Base-by-base conservation (phyloP, 2,329 filamentous ascomycete genomes). In the Parastagonospora avenae region DNA sequence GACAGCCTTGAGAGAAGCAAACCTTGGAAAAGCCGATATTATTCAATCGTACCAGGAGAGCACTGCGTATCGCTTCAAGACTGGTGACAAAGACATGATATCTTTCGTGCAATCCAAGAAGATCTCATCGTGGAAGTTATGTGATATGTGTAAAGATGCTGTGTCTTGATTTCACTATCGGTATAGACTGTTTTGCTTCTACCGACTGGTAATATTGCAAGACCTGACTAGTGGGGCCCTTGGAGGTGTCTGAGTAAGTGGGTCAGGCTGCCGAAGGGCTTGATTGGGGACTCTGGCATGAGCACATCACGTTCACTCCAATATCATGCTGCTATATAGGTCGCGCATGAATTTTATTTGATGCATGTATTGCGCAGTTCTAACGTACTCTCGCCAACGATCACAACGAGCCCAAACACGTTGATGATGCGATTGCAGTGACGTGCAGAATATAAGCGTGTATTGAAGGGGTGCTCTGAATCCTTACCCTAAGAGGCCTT, bases 361-460 rank as follows among this genome's bases (percentile, higher is more conserved):
- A 54, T 50, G 42, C 45, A 52, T 19, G 27, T 14, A 15, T 52
- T 52, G 49, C 55, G 56, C 58, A 46, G 43, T 4, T 32, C 46
- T 42, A 55, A 53, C 52, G 28, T 47, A n/a, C 56, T 50, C 40
- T 35, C 38, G 51, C 41, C 31, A 73, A 72, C 76, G 85, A 85
- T 75, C 77, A 78, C 66, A 86, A 86, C 66, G 81, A 90, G 86
- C 83, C 83, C 80, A 86, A 85, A 79, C 82, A 89, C 74, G 78
- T 75, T 68, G 74, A 73, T 70, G 62, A 76, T 76, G 72, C 63
- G 60, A 55, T 59, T 62, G 58, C 58, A 57, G 62, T 48, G 55
- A 52, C 52, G 62, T 62, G 71, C 64, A 67, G 44, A 61, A 66
- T 62, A 48, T 55, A 42, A 47, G 41, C 49, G 57, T 66, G 66